phyloP scores from a whole-genome alignment of 73 alveolate species.

The Paramecium sexaurelia region DNA sequence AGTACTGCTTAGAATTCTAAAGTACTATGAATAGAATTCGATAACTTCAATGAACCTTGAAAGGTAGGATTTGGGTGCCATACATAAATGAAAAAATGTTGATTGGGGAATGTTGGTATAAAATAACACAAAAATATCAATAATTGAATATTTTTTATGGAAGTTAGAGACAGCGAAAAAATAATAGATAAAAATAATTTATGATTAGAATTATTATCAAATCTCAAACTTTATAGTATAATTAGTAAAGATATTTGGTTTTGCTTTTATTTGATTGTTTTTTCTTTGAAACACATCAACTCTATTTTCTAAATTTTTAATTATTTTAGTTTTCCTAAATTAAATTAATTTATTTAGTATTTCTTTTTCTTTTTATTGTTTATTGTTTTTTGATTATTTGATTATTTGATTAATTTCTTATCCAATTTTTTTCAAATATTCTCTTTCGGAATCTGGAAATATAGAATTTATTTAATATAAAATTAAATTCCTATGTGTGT shows the following conservation, averaged over 20 bases:
- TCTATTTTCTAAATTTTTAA: neutral
- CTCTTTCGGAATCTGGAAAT: neutral
- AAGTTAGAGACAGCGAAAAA: constrained; percentile 64
- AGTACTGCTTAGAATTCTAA: neutral
- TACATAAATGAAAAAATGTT: constrained; percentile 74
- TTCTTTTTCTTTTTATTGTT: neutral
- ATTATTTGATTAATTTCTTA: too few species aligned
- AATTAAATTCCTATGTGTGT: neutral
- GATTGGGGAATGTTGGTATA: constrained; percentile 78
- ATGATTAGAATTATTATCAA: neutral
- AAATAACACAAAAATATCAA: constrained; percentile 67
- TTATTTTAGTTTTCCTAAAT: neutral
- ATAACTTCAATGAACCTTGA: constrained; percentile 76
- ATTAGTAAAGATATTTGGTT: neutral
- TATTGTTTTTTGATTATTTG: neutral
- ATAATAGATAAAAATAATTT: neutral
- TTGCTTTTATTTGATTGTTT: neutral
- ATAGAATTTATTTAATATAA: neutral
- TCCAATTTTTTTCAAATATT: neutral
- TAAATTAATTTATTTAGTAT: neutral
- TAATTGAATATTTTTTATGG: constrained; percentile 71
- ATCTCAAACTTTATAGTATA: neutral
- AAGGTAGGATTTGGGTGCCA: constrained; percentile 81
- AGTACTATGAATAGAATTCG: constrained; percentile 71
- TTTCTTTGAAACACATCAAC: neutral